Evolutionary conservation across 345 rosid species (phyloP), one percentile per base, ranked within the genome.

Genomic region (Acer yangbiense): DNA sequence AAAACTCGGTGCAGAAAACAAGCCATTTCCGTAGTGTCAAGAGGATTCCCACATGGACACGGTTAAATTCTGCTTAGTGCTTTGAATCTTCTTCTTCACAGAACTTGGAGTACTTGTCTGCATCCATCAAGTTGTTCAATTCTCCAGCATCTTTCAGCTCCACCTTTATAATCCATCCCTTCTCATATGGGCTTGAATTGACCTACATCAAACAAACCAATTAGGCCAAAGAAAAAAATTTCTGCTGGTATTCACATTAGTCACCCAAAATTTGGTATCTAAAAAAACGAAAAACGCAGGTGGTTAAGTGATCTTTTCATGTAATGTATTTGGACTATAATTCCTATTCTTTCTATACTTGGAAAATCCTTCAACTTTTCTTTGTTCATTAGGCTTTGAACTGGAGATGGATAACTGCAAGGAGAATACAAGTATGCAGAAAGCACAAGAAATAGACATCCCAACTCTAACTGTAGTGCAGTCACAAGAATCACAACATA

Each of bases 21-120:
- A 32, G 44, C 67, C 55, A 43, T 64, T 10, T 79, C 68, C n/a
- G 1, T 27, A 60, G 21, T 11, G 52, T 55, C 73, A 72, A n/a
- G 76, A 4, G 7, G 27, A 12, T 54, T 65, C 71, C 52, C 50
- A n/a, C 29, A 32, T 10, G 44, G 35, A 25, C 52, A 48, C 27
- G 11, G 64, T 80, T 7, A 21, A 1, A 60, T 60, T 60, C 84
- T 50, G 29, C 76, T 94, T 77, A 95, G 58, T 95, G 97, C 78
- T 90, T 83, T n/a, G 86, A 89, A 55, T 94, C 98, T 84, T 97
- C 99, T 83, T 94, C 98, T 82, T 97, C 98, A 12, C 98, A 97
- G 89, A 91, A 91, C 84, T 93, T 94, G 12, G 89, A 81, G 85
- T 97, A 97, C 69, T 88, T 80, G 14, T 89, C 95, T 1, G 98